These are phyloP conservation scores for Colletotrichum ledebouriae DNA, from an alignment of 2,329 filamentous ascomycete genomes.

Conservation along the genomic window DNA sequence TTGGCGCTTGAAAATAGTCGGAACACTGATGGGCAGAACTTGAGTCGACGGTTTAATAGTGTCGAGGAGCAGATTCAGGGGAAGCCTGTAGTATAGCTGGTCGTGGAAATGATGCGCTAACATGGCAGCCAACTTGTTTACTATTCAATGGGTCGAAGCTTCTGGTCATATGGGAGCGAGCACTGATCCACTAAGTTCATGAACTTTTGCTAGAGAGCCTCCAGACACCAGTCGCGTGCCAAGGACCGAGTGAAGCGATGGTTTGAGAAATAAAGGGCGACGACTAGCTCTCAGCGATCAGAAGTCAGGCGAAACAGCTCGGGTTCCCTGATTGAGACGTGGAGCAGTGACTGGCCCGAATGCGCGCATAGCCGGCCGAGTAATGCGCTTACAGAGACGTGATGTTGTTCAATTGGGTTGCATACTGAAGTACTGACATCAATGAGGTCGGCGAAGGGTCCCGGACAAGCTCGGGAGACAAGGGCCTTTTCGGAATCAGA, in stretches of 20 bases:
- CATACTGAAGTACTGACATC: slow-evolving; percentile 7
- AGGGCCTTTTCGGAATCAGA: slow-evolving; percentile 1
- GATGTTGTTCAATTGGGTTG: slow-evolving; percentile 15
- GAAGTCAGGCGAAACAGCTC: background rate
- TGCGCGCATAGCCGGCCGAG: background rate
- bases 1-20: no score
- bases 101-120: no score
- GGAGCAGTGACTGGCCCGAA: background rate
- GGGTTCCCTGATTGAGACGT: slow-evolving; percentile 7
- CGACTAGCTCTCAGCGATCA: background rate
- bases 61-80: no score
- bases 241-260: background rate
- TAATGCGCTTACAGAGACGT: slow-evolving; percentile 8
- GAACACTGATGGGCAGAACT: no score
- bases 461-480: slow-evolving; percentile 5
- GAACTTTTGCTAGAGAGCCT: slow-evolving; percentile 9
- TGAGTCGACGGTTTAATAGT: no score
- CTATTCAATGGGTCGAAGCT: no score
- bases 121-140: no score
- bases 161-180: background rate
- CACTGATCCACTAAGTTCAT: background rate
- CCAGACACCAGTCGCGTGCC: background rate
- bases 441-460: background rate
- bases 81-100: no score
- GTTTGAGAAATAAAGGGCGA: background rate